These are phyloP conservation scores for Lanzia echinophila DNA, from an alignment of 2,329 filamentous ascomycete genomes.

Conservation along the genomic window DNA sequence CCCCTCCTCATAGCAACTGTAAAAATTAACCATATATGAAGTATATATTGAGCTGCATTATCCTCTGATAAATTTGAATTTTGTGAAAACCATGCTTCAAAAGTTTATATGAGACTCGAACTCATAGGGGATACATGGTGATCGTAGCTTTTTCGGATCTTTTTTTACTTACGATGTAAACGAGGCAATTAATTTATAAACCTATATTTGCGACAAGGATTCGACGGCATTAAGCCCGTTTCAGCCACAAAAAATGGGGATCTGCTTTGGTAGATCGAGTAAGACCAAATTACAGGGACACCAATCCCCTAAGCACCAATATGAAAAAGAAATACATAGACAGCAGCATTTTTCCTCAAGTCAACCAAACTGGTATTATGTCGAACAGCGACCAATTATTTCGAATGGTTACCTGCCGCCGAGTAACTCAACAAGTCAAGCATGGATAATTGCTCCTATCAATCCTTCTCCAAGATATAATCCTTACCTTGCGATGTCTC, in stretches of 20 bases:
- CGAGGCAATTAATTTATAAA: no score
- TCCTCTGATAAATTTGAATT: no score
- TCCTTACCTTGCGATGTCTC: not conserved
- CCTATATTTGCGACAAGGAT: no score
- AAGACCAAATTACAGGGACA: slow-evolving; percentile 16
- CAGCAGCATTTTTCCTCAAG: not conserved
- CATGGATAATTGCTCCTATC: slow-evolving; percentile 17
- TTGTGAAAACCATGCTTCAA: no score
- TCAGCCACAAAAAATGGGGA: slow-evolving; percentile 18
- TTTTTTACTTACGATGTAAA: no score
- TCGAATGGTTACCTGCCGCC: slow-evolving; percentile 4
- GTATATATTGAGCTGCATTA: no score
- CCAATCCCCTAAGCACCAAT: slow-evolving; percentile 5
- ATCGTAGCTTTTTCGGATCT: no score
- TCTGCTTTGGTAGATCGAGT: slow-evolving; percentile 25
- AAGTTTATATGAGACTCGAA: no score
- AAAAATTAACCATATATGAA: no score
- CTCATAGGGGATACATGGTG: no score
- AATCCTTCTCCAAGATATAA: slow-evolving; percentile 4
- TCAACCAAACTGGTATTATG: not conserved
- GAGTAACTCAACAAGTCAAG: slow-evolving; percentile 11
- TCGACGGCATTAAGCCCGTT: no score
- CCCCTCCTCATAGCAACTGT: no score
- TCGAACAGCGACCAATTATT: not conserved
- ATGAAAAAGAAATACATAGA: slow-evolving; percentile 2